Base-by-base conservation (phyloP, 805 yeast genomes). In the Candida qinlingensis region DNA sequence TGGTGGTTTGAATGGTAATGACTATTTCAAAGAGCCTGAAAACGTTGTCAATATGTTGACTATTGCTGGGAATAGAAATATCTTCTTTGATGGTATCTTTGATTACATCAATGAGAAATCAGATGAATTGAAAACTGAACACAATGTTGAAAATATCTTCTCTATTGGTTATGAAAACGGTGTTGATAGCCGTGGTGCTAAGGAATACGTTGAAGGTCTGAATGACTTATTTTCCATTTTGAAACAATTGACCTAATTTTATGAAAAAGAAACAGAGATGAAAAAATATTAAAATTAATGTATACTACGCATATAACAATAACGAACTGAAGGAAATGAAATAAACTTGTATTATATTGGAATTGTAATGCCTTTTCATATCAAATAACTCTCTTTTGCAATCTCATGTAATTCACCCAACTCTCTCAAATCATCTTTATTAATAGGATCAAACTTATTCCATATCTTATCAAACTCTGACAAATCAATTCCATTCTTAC, bases 41-140 rank as follows among this genome's bases (percentile, higher is more conserved):
- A 27, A 30, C 5, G 29, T 25, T 12, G 34, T 76, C 35, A 74
- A 72, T 26, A 70, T 79, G 45, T 61, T 81, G 12, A 73, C 83
- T 53, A 70, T 79, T 39, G 78, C 83, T 43, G 92, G 92, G 31
- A 83, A 87, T 2, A 72, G 80, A 4, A 76, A 84, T 7, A 80
- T 85, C 0, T 71, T 81, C n/a, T 85, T 84, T 59, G 94, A 87
- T 56, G 81, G 85, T 13, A 64, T 80, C 27, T 83, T 77, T 66
- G 80, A 77, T 46, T 75, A 72, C 53, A 76, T 78, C 28, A 76
- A 78, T 50, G 70, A 66, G 48, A 51, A 42, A 13, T 37, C 39
- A 28, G 47, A 47, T 26, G 37, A 30, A 2, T 31, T 44, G 31
- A 40, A 44, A 9, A 41, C 29, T 10, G 45, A 48, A 1, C 61